These are phyloP conservation scores for Pneumocystis wakefieldiae DNA, from an alignment of 1,139 yeast species.

Conservation along the genomic window DNA sequence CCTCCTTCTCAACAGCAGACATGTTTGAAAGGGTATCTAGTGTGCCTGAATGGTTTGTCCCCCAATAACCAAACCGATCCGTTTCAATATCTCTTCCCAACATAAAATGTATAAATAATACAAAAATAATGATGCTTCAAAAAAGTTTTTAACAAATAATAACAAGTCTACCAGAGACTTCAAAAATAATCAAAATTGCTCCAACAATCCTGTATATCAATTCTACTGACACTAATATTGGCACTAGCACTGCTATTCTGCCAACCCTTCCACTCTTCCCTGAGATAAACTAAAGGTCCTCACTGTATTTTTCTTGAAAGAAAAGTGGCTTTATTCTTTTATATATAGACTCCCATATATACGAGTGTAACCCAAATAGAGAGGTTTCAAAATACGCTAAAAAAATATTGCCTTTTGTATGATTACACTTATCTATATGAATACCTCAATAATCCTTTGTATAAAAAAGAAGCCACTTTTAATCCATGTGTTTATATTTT, in stretches of 20 bases:
- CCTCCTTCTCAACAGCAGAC: no score
- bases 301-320: no score
- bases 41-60: not conserved
- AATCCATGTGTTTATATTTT: no score
- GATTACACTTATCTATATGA: not conserved
- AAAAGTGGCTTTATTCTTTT: not conserved
- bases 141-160: not conserved
- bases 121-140: not conserved
- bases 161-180: not conserved
- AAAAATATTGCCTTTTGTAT: not conserved
- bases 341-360: not conserved
- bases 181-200: not conserved
- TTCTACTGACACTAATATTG: no score
- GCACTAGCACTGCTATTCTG: no score
- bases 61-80: not conserved
- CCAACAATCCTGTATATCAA: no score
- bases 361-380: not conserved
- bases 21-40: not conserved
- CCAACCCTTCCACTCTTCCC: no score
- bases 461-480: no score
- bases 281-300: no score
- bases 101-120: not conserved
- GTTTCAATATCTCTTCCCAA: not conserved
- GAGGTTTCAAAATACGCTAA: no score
- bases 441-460: no score